Conservation (phyloP, 179 eudicot genomes). For the Kewa caespitosa region DNA sequence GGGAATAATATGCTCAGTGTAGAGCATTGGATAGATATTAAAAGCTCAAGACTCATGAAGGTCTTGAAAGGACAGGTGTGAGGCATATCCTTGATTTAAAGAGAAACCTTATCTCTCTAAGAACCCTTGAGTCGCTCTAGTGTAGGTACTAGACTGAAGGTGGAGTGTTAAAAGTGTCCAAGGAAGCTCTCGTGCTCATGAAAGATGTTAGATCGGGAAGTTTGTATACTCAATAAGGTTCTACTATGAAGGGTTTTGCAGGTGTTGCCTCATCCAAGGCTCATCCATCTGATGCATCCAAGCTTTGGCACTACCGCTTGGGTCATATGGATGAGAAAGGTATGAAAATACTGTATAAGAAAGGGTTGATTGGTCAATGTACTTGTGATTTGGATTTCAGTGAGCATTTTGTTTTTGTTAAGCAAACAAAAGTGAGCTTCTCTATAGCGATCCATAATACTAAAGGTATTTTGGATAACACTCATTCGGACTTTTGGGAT, state of each 20-base stretch:
- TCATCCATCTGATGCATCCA: neutral
- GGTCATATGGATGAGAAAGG: neutral
- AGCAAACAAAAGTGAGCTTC: neutral
- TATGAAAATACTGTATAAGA: neutral
- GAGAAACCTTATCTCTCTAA: neutral
- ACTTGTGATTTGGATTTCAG: neutral
- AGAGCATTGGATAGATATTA: neutral
- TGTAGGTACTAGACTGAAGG: neutral
- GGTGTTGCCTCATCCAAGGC: neutral
- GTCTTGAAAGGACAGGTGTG: neutral
- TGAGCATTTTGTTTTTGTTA: neutral
- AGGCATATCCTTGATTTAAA: neutral
- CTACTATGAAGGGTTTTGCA: too few relatives aligned
- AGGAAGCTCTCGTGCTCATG: neutral
- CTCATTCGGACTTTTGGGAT: neutral
- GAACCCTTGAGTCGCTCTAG: neutral
- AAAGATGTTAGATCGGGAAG: neutral
- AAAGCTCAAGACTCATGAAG: neutral
- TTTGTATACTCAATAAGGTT: neutral
- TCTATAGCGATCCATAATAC: neutral
- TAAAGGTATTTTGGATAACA: neutral
- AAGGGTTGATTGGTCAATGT: neutral
- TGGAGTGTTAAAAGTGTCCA: neutral
- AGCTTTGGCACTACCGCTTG: neutral
- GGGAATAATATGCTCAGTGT: neutral